A percentile compares a stretch with the other conserved stretches of the same genome.
Evolutionary conservation across 495 filamentous ascomycete species (phyloP).

Genomic region (Talaromyces trachyspermus): DNA sequence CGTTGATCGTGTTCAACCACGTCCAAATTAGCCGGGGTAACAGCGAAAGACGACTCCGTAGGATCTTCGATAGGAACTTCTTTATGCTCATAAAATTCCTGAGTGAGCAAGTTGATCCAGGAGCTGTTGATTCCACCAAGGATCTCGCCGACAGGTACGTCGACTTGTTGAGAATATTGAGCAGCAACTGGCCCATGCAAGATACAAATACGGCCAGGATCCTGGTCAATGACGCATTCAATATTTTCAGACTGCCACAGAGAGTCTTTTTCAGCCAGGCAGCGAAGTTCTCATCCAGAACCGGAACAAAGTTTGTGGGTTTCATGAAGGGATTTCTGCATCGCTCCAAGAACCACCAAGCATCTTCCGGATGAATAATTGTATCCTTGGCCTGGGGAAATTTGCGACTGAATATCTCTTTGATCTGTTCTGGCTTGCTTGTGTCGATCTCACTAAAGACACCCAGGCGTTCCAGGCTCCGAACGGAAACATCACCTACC

Average conservation of each 20-base stretch:
- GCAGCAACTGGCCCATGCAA: slow-evolving; percentile 34
- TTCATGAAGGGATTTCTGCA: slow-evolving; percentile 21
- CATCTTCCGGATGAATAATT: neutral
- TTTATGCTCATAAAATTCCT: neutral
- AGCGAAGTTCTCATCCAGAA: slow-evolving; percentile 31
- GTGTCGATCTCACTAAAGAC: neutral
- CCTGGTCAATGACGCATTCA: slow-evolving; percentile 27
- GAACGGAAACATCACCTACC: neutral
- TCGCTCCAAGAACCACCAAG: slow-evolving; percentile 18
- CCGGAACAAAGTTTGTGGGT: slow-evolving; percentile 32
- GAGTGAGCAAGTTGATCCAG: slow-evolving; percentile 54
- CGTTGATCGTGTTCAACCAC: neutral
- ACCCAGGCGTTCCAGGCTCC: neutral
- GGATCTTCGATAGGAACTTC: neutral
- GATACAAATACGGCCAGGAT: slow-evolving; percentile 30
- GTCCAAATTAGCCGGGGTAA: neutral
- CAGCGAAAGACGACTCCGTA: neutral
- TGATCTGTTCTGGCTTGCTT: neutral
- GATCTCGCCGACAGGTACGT: slow-evolving; percentile 23
- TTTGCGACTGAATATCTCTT: neutral
- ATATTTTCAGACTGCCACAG: slow-evolving; percentile 36
- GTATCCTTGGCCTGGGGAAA: neutral
- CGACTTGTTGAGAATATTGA: slow-evolving; percentile 17
- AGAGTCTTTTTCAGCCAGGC: slow-evolving; percentile 38
- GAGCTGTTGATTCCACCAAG: slow-evolving; percentile 51